These are phyloP conservation scores for Zygoascus bituminiphila DNA, from an alignment of 805 yeast species.

Conservation along the genomic window DNA sequence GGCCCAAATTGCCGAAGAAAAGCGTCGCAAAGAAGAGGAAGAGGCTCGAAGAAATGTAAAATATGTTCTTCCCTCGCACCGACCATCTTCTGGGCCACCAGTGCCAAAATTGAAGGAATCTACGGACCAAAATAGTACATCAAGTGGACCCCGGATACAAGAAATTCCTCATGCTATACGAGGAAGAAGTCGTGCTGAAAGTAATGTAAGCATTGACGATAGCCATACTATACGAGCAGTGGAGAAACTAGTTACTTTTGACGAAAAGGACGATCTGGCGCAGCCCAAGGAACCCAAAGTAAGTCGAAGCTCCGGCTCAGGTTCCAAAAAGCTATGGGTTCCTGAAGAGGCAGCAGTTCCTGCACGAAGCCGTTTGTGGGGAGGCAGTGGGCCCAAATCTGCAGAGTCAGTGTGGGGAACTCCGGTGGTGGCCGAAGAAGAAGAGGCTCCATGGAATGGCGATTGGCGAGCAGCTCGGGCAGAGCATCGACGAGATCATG, in stretches of 20 bases:
- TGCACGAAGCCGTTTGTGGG: not conserved
- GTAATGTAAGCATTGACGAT: conserved; percentile 4
- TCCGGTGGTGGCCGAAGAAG: not conserved
- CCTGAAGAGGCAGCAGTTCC: not conserved
- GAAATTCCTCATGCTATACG: not conserved
- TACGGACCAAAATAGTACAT: not conserved
- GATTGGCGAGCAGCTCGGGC: not conserved
- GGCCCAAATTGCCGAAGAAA: not conserved
- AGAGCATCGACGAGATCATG: not conserved
- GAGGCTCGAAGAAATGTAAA: conserved; percentile 3
- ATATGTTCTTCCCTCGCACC: conserved; percentile 1
- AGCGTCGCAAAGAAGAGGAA: conserved; percentile 4
- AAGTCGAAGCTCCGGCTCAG: not conserved
- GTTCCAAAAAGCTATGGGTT: not conserved
- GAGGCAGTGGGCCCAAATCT: not conserved
- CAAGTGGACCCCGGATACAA: not conserved
- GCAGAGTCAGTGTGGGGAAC: conserved; percentile 1
- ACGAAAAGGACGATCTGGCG: not conserved
- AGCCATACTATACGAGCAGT: conserved; percentile 7
- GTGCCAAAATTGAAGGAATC: not conserved
- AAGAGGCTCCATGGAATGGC: conserved; percentile 1
- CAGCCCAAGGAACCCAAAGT: not conserved
- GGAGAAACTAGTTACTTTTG: not conserved
- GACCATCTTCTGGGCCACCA: not conserved
- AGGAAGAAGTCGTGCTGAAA: not conserved